These are phyloP conservation scores for Cyberlindnera galapagoensis DNA, from an alignment of 805 yeast genomes.

Conservation along the genomic window DNA sequence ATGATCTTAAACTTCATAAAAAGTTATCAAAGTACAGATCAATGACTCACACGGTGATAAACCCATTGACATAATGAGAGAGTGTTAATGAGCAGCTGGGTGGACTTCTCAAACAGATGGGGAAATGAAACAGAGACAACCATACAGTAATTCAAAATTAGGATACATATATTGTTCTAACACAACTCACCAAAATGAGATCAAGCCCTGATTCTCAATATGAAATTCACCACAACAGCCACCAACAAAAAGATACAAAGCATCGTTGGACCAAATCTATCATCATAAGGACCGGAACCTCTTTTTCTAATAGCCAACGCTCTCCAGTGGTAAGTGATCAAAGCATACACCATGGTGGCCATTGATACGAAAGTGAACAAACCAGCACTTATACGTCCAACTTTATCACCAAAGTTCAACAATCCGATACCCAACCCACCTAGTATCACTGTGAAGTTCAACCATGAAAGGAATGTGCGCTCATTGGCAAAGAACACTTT, in stretches of 20 bases:
- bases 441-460: constrained; percentile 95
- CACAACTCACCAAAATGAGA: too few relatives aligned
- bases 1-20: too few relatives aligned
- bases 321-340: constrained; percentile 97
- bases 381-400: constrained; percentile 90
- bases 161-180: too few relatives aligned
- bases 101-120: too few relatives aligned
- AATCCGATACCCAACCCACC: constrained; percentile 97
- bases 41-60: too few relatives aligned
- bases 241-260: constrained; percentile 86
- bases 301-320: constrained; percentile 97
- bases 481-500: constrained; percentile 98
- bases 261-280: constrained; percentile 97
- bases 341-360: constrained; percentile 96
- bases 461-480: constrained; percentile 97
- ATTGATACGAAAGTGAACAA: constrained; percentile 92
- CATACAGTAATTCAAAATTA: too few relatives aligned
- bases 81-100: too few relatives aligned
- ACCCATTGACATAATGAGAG: too few relatives aligned
- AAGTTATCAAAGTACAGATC: too few relatives aligned
- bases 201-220: constrained; percentile 51
- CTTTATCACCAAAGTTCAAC: constrained; percentile 90
- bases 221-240: constrained; percentile 90
- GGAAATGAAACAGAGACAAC: too few relatives aligned
- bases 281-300: constrained; percentile 99